Base-by-base conservation (phyloP, 73 alveolate species). In the Paramecium tetraurelia region DNA sequence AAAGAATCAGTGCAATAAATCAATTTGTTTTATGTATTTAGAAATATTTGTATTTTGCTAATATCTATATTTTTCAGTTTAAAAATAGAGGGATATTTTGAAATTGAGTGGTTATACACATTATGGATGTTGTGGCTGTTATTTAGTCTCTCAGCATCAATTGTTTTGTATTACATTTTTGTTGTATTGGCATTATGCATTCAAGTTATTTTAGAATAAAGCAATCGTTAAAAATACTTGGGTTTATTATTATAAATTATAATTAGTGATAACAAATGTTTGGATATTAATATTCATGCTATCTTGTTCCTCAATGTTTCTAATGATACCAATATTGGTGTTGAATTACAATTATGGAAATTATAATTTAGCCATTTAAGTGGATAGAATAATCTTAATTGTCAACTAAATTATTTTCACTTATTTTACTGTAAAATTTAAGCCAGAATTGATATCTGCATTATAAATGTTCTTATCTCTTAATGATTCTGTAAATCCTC, bases 131-230 rank as follows among this genome's bases (percentile, higher is more conserved):
- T 63, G 16, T 63, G 84, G 84, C 20, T 63, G 3, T 63, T 63
- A 63, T 63, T 63, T 63, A 63, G 84, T 63, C 46, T 63, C 16
- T 63, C 84, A 63, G 84, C 50, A 27, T 63, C 84, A 63, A 24
- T 63, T 22, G 27, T n/a, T 11, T 1, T 63, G 14, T 63, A 63
- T 27, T 63, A 63, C 29, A 33, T 27, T 11, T 63, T 63, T 63
- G 84, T 63, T 27, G 84, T 63, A 14, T 63, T 63, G 27, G 44
- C 84, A 10, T 33, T 21, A 12, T 63, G 48, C 27, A 63, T 63
- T 11, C 24, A 63, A 63, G 84, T 27, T 63, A 63, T 63, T 21
- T 63, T 63, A 63, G 84, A 63, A 63, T 63, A 63, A 27, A 63
- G 24, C 46, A 27, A 8, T 63, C 50, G 50, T 3, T 63, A 63